Conservation (phyloP, 257 asterid genomes). For the Osmanthus fragrans region DNA sequence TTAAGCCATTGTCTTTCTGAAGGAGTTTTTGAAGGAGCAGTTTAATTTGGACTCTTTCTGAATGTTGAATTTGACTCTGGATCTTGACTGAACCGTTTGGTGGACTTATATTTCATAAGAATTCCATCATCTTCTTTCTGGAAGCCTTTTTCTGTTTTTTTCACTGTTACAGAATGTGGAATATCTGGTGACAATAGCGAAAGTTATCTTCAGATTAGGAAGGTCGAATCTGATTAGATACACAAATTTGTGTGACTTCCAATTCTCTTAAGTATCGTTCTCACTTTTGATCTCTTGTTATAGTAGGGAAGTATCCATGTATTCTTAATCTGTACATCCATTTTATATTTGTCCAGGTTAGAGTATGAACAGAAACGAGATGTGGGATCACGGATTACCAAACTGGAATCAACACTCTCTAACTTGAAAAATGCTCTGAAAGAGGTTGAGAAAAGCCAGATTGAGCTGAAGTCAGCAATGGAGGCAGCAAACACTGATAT, state of each 20-base stretch:
- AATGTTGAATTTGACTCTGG: neutral
- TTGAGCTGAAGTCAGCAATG: slow-evolving; percentile 54
- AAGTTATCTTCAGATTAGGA: neutral
- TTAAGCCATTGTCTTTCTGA: neutral
- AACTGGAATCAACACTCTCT: slow-evolving; percentile 67
- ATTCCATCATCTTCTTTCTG: neutral
- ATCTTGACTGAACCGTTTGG: neutral
- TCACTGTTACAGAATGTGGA: slow-evolving; percentile 2
- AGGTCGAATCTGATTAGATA: neutral
- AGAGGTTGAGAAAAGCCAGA: slow-evolving; percentile 64
- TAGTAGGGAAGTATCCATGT: neutral
- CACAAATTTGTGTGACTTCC: neutral
- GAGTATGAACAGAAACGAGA: slow-evolving; percentile 94
- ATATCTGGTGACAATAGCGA: neutral
- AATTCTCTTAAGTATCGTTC: neutral
- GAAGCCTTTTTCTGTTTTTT: slow-evolving; percentile 13
- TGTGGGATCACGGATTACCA: slow-evolving; percentile 76
- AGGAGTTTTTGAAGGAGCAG: neutral
- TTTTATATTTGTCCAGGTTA: slow-evolving; percentile 56
- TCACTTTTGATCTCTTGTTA: neutral
- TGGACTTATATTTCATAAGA: neutral
- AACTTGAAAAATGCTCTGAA: slow-evolving; percentile 53
- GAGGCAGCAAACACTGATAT: slow-evolving; percentile 68
- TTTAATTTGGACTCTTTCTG: slow-evolving; percentile 15
- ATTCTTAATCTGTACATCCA: slow-evolving; percentile 17